Evolutionary conservation across 1,139 yeast genomes (phyloP).

Genomic region (Yamadazyma siamensis): DNA sequence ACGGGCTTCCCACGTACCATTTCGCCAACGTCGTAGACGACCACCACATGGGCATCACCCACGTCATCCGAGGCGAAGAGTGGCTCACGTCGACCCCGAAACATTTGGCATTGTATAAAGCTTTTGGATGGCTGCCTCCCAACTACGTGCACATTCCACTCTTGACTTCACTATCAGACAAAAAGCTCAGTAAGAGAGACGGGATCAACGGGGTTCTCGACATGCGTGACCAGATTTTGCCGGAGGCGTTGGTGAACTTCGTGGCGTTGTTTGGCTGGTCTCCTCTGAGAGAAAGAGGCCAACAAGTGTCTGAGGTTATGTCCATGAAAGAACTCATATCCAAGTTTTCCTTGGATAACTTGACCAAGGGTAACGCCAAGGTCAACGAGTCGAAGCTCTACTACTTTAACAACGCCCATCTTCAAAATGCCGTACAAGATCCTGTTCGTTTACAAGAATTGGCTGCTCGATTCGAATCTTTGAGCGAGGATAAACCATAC

Average conservation of each 20-base stretch:
- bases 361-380: slow-evolving; percentile 92
- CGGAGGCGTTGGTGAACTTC: slow-evolving; percentile 85
- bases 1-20: slow-evolving; percentile 93
- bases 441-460: slow-evolving; percentile 27
- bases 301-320: slow-evolving; percentile 59
- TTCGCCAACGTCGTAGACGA: slow-evolving; percentile 96
- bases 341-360: slow-evolving; percentile 54
- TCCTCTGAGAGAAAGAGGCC: slow-evolving; percentile 58
- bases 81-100: slow-evolving; percentile 97
- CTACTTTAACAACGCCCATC: slow-evolving; percentile 72
- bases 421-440: slow-evolving; percentile 18
- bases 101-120: slow-evolving; percentile 80
- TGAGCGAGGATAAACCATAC: slow-evolving; percentile 17
- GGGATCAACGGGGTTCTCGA: slow-evolving; percentile 74
- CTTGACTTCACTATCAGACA: slow-evolving; percentile 69
- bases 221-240: slow-evolving; percentile 56
- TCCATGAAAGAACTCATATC: slow-evolving; percentile 49
- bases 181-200: slow-evolving; percentile 80
- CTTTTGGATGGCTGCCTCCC: slow-evolving; percentile 87
- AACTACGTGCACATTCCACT: slow-evolving; percentile 85
- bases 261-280: slow-evolving; percentile 95
- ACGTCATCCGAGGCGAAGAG: slow-evolving; percentile 95
- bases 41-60: slow-evolving; percentile 87
- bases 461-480: slow-evolving; percentile 18
- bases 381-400: slow-evolving; percentile 75